These are phyloP conservation scores for Penicillium robsamsonii DNA, from an alignment of 495 filamentous ascomycete species.

Conservation along the genomic window DNA sequence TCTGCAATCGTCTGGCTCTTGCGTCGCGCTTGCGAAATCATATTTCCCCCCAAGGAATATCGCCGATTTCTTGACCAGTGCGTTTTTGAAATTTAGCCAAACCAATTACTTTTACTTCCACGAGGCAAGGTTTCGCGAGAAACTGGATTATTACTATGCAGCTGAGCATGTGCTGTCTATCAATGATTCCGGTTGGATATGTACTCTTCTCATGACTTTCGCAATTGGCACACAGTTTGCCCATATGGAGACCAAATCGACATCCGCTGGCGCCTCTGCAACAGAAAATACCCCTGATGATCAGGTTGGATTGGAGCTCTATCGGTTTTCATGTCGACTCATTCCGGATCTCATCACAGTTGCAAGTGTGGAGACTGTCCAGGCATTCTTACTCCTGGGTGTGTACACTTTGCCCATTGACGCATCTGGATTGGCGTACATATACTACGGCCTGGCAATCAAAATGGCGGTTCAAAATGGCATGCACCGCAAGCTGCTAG, in stretches of 20 bases:
- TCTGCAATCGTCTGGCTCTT: slow-evolving; percentile 17
- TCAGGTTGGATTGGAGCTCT: slow-evolving; percentile 6
- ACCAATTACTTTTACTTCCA: slow-evolving; percentile 22
- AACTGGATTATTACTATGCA: slow-evolving; percentile 15
- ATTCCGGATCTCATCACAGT: slow-evolving; percentile 19
- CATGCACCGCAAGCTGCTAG: slow-evolving; percentile 14
- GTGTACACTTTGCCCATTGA: slow-evolving; percentile 19
- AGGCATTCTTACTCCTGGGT: slow-evolving; percentile 16
- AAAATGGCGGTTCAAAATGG: slow-evolving; percentile 20
- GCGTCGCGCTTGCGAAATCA: slow-evolving; percentile 5
- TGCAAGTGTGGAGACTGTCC: slow-evolving; percentile 17
- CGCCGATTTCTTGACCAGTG: slow-evolving; percentile 15
- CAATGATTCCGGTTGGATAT: slow-evolving; percentile 22
- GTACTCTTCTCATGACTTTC: slow-evolving; percentile 24
- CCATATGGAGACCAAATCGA: slow-evolving; percentile 17
- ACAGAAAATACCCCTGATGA: not conserved
- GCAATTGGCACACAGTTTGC: slow-evolving; percentile 24
- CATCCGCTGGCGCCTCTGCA: not conserved
- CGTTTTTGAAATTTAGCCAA: slow-evolving; percentile 15
- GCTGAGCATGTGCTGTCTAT: slow-evolving; percentile 7
- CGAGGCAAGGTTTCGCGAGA: slow-evolving; percentile 14
- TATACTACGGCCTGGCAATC: slow-evolving; percentile 17
- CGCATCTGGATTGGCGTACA: slow-evolving; percentile 16
- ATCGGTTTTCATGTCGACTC: slow-evolving; percentile 19
- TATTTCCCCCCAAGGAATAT: slow-evolving; percentile 16